phyloP scores from a whole-genome alignment of 1,139 yeast species.

The Pichiaceae sp. region DNA sequence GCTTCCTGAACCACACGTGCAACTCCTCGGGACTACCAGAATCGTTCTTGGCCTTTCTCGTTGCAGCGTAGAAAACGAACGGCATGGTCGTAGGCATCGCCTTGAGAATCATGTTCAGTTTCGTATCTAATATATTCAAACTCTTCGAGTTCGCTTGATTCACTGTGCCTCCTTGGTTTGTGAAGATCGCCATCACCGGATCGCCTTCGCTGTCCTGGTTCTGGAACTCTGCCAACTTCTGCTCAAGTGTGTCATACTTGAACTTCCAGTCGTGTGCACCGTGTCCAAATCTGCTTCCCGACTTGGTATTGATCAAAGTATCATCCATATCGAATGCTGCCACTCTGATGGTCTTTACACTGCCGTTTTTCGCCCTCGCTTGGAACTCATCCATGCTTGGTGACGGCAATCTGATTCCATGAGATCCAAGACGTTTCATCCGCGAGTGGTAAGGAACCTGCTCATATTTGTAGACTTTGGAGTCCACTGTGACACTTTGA shows the following conservation, averaged over 20 bases:
- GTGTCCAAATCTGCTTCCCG: conserved; percentile 48
- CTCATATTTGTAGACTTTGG: too few species aligned
- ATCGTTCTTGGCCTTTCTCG: conserved; percentile 35
- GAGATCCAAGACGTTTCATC: conserved; percentile 1
- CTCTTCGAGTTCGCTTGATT: conserved; percentile 25
- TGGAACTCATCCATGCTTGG: not conserved
- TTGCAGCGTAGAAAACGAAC: conserved; percentile 55
- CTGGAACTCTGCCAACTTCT: conserved; percentile 21
- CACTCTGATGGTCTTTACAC: conserved; percentile 16
- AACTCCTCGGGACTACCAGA: conserved; percentile 2
- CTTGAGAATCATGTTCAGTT: conserved; percentile 14
- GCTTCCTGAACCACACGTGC: conserved; percentile 44
- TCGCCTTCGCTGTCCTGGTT: conserved; percentile 2
- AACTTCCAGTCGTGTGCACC: conserved; percentile 65
- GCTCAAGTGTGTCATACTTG: conserved; percentile 27
- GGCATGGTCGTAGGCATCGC: conserved; percentile 9
- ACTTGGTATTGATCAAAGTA: conserved; percentile 55
- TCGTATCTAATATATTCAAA: conserved; percentile 17
- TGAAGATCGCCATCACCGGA: conserved; percentile 54
- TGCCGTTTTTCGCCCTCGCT: too few species aligned
- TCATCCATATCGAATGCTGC: conserved; percentile 77
- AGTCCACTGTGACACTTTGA: too few species aligned
- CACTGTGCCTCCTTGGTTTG: conserved; percentile 75
- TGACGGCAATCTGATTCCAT: not conserved
- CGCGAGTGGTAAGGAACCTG: not conserved